Base-by-base conservation (phyloP, 148 eudicot genomes). In the Silene uniflora region DNA sequence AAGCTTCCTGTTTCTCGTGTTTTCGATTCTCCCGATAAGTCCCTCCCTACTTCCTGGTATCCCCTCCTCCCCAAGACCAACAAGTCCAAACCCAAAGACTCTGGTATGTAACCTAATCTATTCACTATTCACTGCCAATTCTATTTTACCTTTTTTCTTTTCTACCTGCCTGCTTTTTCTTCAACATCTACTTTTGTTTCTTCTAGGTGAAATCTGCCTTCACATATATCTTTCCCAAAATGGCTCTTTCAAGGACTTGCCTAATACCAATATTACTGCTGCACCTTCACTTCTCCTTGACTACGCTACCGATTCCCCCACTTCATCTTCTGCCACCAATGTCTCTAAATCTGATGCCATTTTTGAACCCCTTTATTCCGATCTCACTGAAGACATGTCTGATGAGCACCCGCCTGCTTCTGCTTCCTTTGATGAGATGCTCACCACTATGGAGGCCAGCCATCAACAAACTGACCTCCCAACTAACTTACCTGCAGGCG, bases 21-120 rank as follows among this genome's bases (percentile, higher is more conserved):
- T 77, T 95, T 95, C n/a, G 99, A 95, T 80, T 87, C 99, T 47
- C 79, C 75, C 8, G 91, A 89, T 14, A 87, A 87, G 76, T 89
- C 97, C 14, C 92, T 92, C 74, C 94, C 91, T 32, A 92, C 99
- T 82, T 70, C 85, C 67, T 95, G 99, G 99, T 89, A 90, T 68
- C 25, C 92, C 52, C 75, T 95, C 79, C 88, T 80, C 47, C 96
- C 99, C 25, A 95, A 89, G 84, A 83, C 67, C 32, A 89, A 87
- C 78, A 90, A 84, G 84, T 76, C 91, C 68, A 92, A 95, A 84
- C 83, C 78, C 80, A 92, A 83, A 83, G 97, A 91, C 13, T 88
- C 86, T 76, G 98, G 94, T 91, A 85, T 61, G 49, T 39, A 9
- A 2, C 60, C 63, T 19, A 29, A 29, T n/a, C n/a, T n/a, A n/a